Evolutionary conservation across 1,284 basidiomycete genomes (phyloP).

Genomic region (Moniliophthora roreri): DNA sequence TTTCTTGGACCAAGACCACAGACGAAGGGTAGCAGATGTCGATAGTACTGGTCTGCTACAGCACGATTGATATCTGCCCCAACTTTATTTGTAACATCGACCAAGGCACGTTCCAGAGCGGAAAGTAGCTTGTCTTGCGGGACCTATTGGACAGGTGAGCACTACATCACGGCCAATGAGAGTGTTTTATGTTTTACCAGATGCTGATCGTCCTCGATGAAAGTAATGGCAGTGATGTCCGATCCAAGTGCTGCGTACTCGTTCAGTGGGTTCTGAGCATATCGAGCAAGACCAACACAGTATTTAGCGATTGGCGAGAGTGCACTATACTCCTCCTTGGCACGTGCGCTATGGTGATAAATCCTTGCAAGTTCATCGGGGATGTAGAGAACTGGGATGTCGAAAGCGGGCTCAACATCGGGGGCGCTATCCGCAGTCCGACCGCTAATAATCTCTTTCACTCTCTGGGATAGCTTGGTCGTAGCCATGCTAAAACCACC

Average conservation of each 20-base stretch:
- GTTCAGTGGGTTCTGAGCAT: constrained; percentile 91
- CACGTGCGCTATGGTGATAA: constrained; percentile 90
- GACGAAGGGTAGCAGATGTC: constrained; percentile 86
- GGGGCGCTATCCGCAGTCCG: constrained; percentile 21
- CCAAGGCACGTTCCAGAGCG: constrained; percentile 85
- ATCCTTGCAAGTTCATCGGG: constrained; percentile 93
- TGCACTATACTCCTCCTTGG: constrained; percentile 83
- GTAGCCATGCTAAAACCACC: constrained; percentile 89
- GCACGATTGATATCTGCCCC: constrained; percentile 97
- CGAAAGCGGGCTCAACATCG: constrained; percentile 39
- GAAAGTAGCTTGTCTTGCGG: constrained; percentile 82
- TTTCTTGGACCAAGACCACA: constrained; percentile 96
- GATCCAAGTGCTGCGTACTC: constrained; percentile 87
- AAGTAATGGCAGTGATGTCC: constrained; percentile 80
- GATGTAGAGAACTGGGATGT: constrained; percentile 81
- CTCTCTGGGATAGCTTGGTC: constrained; percentile 63
- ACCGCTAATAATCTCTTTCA: constrained; percentile 49
- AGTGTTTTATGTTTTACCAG: constrained; percentile 53
- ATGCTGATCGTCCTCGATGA: constrained; percentile 86
- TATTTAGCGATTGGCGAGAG: constrained; percentile 87
- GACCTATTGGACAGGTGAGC: constrained; percentile 47
- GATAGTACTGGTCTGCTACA: constrained; percentile 85
- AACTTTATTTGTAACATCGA: constrained; percentile 88
- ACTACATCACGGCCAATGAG: constrained; percentile 3
- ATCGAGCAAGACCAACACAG: constrained; percentile 92